Evolutionary conservation across 208 protist genomes (phyloP).

Genomic region (Trypanosoma melophagium): DNA sequence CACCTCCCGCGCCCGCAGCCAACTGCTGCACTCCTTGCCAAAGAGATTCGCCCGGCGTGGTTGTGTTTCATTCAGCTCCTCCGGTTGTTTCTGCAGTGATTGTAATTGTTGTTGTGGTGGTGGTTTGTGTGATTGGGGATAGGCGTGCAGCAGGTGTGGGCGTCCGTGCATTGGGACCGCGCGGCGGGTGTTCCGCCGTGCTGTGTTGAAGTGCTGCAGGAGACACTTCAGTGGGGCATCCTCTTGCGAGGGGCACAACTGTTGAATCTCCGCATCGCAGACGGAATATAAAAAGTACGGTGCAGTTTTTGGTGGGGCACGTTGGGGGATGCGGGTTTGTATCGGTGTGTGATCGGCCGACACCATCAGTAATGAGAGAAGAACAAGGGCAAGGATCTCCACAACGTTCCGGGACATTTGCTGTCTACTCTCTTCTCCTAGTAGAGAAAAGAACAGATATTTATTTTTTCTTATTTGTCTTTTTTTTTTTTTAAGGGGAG

Average conservation of each 20-base stretch:
- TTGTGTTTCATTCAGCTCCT: too few relatives aligned
- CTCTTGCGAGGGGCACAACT: conserved; percentile 10
- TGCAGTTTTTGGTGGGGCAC: not conserved
- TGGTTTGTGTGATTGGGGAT: too few relatives aligned
- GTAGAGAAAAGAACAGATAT: too few relatives aligned
- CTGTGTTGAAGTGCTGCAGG: conserved; percentile 9
- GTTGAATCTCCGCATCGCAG: conserved; percentile 13
- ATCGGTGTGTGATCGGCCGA: not conserved
- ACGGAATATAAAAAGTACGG: conserved; percentile 13
- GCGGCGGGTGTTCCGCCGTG: not conserved
- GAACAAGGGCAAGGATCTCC: too few relatives aligned
- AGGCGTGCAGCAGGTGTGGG: too few relatives aligned
- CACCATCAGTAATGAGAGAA: conserved; percentile 7
- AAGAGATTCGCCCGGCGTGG: not conserved
- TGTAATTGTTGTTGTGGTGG: too few relatives aligned
- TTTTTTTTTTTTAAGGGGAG: too few relatives aligned
- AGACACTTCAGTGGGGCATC: conserved; percentile 28
- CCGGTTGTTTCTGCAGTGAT: too few relatives aligned
- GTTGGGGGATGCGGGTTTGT: not conserved
- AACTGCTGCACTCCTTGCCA: conserved; percentile 42
- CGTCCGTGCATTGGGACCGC: not conserved
- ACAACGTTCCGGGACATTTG: too few relatives aligned
- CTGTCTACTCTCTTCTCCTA: too few relatives aligned
- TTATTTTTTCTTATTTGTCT: too few relatives aligned
- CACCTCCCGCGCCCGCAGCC: conserved; percentile 57